Evolutionary conservation across 1,284 basidiomycete genomes (phyloP).

Genomic region (Pseudozyma sp.): DNA sequence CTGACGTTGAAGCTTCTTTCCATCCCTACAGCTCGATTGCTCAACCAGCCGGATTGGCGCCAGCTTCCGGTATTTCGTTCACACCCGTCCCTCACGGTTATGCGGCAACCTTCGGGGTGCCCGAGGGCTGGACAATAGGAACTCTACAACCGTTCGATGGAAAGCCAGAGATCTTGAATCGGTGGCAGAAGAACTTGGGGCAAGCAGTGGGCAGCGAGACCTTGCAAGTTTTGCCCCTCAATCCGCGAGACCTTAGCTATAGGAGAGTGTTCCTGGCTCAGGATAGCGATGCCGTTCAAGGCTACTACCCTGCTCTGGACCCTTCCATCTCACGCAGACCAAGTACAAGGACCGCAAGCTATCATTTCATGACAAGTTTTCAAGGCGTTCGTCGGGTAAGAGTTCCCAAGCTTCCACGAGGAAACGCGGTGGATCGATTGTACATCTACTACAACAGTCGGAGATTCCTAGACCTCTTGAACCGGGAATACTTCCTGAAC

Average conservation of each 20-base stretch:
- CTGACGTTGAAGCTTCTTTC: too few species aligned
- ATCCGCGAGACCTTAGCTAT: neutral
- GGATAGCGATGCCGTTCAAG: neutral
- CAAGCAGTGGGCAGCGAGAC: conserved; percentile 1
- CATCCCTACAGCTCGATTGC: too few species aligned
- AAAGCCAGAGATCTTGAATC: neutral
- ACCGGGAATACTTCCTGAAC: conserved; percentile 12
- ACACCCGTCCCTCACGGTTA: too few species aligned
- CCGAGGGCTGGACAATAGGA: neutral
- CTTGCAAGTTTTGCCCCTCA: neutral
- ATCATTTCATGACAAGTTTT: neutral
- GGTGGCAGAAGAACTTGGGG: conserved; percentile 1
- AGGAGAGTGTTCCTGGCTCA: conserved; percentile 10
- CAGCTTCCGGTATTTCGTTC: too few species aligned
- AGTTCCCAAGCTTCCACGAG: neutral
- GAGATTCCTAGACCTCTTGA: conserved; percentile 1
- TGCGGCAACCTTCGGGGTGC: neutral
- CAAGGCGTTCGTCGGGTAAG: neutral
- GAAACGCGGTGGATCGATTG: neutral
- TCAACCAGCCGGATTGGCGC: too few species aligned
- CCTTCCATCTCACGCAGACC: too few species aligned
- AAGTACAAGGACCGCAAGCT: too few species aligned
- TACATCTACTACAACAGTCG: conserved; percentile 14
- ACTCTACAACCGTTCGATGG: neutral
- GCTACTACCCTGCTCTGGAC: neutral